phyloP scores from a whole-genome alignment of 129 eudicot genomes.

The Lactuca saligna region DNA sequence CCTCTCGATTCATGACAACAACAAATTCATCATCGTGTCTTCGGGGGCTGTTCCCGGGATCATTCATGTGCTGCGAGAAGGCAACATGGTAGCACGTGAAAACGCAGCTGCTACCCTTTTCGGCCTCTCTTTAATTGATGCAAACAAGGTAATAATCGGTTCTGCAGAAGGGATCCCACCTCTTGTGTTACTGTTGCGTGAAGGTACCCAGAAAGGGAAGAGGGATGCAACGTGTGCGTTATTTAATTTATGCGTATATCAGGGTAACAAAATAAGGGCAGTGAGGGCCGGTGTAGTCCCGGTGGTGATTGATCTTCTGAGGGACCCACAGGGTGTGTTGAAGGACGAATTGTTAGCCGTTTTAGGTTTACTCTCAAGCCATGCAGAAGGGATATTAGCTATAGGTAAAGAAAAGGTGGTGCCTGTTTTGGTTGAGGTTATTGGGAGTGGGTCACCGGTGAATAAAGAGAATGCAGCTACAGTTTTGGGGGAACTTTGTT shows the following conservation, averaged over 20 bases:
- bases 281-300: constrained; percentile 82
- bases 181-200: constrained; percentile 62
- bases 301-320: constrained; percentile 62
- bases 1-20: constrained; percentile 84
- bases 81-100: constrained; percentile 95
- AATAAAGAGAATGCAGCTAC: constrained; percentile 93
- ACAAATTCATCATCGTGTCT: constrained; percentile 70
- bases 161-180: constrained; percentile 82
- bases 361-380: constrained; percentile 75
- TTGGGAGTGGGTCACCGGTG: constrained; percentile 77
- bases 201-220: constrained; percentile 90
- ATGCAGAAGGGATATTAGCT: constrained; percentile 78
- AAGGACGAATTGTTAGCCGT: constrained; percentile 86
- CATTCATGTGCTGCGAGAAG: constrained; percentile 73
- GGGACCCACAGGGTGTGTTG: constrained; percentile 79
- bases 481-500: constrained; percentile 75
- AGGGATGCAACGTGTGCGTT: constrained; percentile 95
- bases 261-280: constrained; percentile 88
- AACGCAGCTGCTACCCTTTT: constrained; percentile 95
- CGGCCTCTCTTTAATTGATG: constrained; percentile 88
- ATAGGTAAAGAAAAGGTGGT: constrained; percentile 78
- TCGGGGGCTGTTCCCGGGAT: constrained; percentile 96
- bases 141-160: constrained; percentile 78
- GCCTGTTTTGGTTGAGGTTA: constrained; percentile 68
- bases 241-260: constrained; percentile 83